Conservation (phyloP, 768 basidiomycete species). For the Pholiota molesta region DNA sequence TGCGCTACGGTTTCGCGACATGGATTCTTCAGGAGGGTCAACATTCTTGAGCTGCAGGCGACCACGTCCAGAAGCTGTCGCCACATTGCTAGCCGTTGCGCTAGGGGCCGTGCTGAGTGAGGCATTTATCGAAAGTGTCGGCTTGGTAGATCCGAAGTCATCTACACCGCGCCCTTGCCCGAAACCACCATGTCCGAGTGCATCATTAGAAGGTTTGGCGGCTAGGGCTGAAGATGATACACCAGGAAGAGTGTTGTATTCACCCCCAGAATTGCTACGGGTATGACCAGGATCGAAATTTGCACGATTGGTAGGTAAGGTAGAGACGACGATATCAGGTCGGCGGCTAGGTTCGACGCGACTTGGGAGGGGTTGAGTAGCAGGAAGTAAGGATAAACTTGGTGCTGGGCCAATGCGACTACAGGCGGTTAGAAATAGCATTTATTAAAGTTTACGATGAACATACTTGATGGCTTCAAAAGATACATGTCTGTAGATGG, state of each 20-base stretch:
- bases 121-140: conserved; percentile 11
- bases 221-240: not conserved
- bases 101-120: conserved; percentile 13
- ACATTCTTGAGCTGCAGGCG: conserved; percentile 36
- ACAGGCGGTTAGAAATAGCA: conserved; percentile 2
- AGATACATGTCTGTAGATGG: conserved; percentile 62
- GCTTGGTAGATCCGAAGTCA: conserved; percentile 20
- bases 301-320: conserved; percentile 24
- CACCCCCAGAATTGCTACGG: conserved; percentile 11
- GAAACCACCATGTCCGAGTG: conserved; percentile 24
- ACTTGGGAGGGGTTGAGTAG: conserved; percentile 11
- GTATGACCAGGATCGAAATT: conserved; percentile 12
- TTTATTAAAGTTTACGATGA: conserved; percentile 20
- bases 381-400: conserved; percentile 44
- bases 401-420: conserved; percentile 54
- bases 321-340: conserved; percentile 21
- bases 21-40: conserved; percentile 31
- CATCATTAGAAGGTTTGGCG: conserved; percentile 18
- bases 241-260: conserved; percentile 24
- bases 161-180: conserved; percentile 17
- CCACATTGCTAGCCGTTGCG: conserved; percentile 9
- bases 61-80: conserved; percentile 17
- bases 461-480: conserved; percentile 63
- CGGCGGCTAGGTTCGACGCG: conserved; percentile 19
- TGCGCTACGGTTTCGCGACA: conserved; percentile 21